Base-by-base conservation (phyloP, 148 eudicot species). In the Rhododendron henanense region DNA sequence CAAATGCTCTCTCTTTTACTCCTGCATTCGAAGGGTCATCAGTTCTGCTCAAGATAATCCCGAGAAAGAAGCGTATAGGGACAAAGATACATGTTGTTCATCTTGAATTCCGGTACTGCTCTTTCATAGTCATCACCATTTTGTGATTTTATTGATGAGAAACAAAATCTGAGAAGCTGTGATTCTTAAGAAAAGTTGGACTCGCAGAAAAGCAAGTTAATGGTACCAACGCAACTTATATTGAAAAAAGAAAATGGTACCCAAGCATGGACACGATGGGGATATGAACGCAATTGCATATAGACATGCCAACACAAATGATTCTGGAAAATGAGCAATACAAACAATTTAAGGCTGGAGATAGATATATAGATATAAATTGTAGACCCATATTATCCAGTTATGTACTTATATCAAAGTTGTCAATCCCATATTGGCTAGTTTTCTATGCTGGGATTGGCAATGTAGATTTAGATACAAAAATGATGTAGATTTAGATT, bases 21-120 rank as follows among this genome's bases (percentile, higher is more conserved):
- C 97, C 97, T 41, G 91, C 90, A 35, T 90, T 86, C 53, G 91
- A 93, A 89, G 98, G 90, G 81, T 92, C 93, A 41, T 89, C 91
- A 13, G 92, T 95, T 83, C 85, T 84, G 50, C 89, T 96, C 85
- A 86, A 87, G 76, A 89, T 93, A 55, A 90, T 87, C 67, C 90
- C 93, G 28, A 89, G 88, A 85, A 93, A 87, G 88, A 93, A 95
- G 90, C 71, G 85, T 65, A 84, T 96, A 6, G 96, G 98, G 79
- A 82, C 87, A 51, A 93, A 91, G 79, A 90, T 95, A 80, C 94
- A 92, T 78, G 86, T 96, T 86, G 91, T 92, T 84, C 98, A 92
- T 91, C 90, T 94, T 47, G 98, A 96, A 85, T 96, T 96, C 77
- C 87, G 98, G 98, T 96, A 91, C 87, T 28, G 76, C 31, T 83